These are phyloP conservation scores for Fraxinus dipetala DNA, from an alignment of 305 asterid genomes.

Conservation along the genomic window DNA sequence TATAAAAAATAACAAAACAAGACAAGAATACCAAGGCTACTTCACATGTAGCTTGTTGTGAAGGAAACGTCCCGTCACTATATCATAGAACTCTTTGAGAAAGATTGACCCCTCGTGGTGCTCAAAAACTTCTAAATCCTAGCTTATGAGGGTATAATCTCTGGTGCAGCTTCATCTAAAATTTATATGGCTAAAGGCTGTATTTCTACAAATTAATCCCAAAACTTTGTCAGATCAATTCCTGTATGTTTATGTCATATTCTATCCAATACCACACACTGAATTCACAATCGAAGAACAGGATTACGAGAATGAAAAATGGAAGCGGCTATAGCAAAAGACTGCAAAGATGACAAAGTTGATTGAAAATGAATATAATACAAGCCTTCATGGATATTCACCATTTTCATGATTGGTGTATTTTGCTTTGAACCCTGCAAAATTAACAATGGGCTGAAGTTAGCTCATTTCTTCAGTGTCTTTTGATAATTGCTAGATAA, in stretches of 20 bases:
- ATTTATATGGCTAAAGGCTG: neutral
- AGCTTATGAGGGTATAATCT: neutral
- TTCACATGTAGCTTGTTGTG: neutral
- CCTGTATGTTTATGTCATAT: constrained; percentile 43
- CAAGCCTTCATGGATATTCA: constrained; percentile 64
- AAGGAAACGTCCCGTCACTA: neutral
- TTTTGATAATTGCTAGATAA: neutral
- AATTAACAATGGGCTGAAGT: neutral
- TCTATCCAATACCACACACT: neutral
- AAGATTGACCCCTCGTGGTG: neutral
- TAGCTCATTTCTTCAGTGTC: neutral
- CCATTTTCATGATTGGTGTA: constrained; percentile 61
- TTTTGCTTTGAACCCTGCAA: constrained; percentile 67
- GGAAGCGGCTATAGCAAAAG: constrained; percentile 68
- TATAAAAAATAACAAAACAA: too few species aligned
- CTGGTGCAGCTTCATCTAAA: neutral
- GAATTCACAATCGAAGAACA: constrained; percentile 27
- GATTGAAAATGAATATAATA: constrained; percentile 68
- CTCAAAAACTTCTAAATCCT: neutral
- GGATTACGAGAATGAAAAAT: constrained; percentile 62
- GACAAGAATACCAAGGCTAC: neutral
- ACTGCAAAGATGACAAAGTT: constrained; percentile 67
- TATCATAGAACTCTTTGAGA: neutral
- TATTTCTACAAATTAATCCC: neutral
- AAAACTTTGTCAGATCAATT: constrained; percentile 27